Conservation (phyloP, 257 asterid species). For the Fraxinus quadrangulata region DNA sequence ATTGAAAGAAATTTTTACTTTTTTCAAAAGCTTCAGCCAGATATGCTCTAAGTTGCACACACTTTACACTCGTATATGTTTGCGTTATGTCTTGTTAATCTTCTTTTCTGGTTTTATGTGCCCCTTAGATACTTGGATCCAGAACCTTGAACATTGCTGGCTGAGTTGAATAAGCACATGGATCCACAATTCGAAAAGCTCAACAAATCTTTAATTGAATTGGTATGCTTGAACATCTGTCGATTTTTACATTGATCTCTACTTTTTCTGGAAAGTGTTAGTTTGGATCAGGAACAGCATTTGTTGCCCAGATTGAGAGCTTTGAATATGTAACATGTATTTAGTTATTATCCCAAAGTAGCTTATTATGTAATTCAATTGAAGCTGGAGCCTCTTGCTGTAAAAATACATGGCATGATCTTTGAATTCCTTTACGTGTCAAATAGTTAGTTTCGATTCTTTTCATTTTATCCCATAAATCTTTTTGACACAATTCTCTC, state of each 20-base stretch:
- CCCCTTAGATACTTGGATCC: slow-evolving; percentile 72
- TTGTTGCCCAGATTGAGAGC: slow-evolving; percentile 16
- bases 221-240: slow-evolving; percentile 51
- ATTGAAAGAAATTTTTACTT: too few species aligned
- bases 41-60: background rate
- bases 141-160: slow-evolving; percentile 69
- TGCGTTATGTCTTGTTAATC: slow-evolving; percentile 18
- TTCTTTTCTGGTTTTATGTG: slow-evolving; percentile 19
- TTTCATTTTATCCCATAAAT: slow-evolving; percentile 6
- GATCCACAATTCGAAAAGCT: slow-evolving; percentile 85
- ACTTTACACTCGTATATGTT: slow-evolving; percentile 13
- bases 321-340: background rate
- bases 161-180: slow-evolving; percentile 84
- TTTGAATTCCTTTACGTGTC: slow-evolving; percentile 10
- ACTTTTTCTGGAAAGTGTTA: background rate
- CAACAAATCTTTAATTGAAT: slow-evolving; percentile 74
- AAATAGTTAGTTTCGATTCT: background rate
- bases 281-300: slow-evolving; percentile 1
- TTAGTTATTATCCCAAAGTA: background rate
- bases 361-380: background rate
- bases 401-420: slow-evolving; percentile 3
- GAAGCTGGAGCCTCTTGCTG: background rate
- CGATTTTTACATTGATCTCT: slow-evolving; percentile 6
- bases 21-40: too few species aligned
- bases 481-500: slow-evolving; percentile 1